These are phyloP conservation scores for Ganoderma boninense DNA, from an alignment of 1,284 basidiomycete species.

Conservation along the genomic window DNA sequence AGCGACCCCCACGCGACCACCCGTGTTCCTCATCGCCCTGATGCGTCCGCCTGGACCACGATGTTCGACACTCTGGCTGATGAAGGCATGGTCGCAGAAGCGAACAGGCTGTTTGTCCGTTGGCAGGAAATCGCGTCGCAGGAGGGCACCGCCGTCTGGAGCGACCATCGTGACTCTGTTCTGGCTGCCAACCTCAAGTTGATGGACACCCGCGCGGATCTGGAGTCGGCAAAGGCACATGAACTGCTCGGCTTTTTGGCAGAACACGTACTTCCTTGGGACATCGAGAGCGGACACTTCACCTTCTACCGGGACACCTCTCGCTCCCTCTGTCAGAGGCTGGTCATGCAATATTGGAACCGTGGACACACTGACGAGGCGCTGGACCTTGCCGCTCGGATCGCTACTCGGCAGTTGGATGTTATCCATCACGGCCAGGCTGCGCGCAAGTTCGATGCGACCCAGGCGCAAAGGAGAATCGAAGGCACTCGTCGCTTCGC, in stretches of 20 bases:
- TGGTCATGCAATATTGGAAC: constrained; percentile 33
- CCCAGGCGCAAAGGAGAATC: constrained; percentile 28
- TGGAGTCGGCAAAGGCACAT: constrained; percentile 32
- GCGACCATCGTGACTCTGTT: constrained; percentile 44
- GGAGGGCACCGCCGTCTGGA: constrained; percentile 47
- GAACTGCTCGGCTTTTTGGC: constrained; percentile 41
- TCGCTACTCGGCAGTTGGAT: constrained; percentile 26
- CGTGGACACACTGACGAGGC: constrained; percentile 24
- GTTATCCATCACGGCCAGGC: constrained; percentile 28
- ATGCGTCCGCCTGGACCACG: constrained; percentile 55
- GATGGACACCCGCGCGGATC: constrained; percentile 39
- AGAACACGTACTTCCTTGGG: constrained; percentile 32
- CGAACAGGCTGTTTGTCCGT: constrained; percentile 60
- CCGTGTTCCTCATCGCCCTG: constrained; percentile 57
- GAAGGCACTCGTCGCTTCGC: constrained; percentile 32
- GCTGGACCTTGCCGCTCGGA: constrained; percentile 25
- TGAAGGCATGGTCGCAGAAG: constrained; percentile 55
- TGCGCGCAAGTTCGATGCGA: constrained; percentile 24
- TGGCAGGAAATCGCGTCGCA: constrained; percentile 45
- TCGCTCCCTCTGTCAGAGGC: constrained; percentile 27
- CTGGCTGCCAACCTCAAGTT: constrained; percentile 51
- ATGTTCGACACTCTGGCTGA: constrained; percentile 64
- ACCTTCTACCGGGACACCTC: constrained; percentile 31
- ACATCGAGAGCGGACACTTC: constrained; percentile 24
- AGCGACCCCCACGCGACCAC: constrained; percentile 49